Base-by-base conservation (phyloP, 1,139 yeast species). In the Trichomonascaceae sp. region DNA sequence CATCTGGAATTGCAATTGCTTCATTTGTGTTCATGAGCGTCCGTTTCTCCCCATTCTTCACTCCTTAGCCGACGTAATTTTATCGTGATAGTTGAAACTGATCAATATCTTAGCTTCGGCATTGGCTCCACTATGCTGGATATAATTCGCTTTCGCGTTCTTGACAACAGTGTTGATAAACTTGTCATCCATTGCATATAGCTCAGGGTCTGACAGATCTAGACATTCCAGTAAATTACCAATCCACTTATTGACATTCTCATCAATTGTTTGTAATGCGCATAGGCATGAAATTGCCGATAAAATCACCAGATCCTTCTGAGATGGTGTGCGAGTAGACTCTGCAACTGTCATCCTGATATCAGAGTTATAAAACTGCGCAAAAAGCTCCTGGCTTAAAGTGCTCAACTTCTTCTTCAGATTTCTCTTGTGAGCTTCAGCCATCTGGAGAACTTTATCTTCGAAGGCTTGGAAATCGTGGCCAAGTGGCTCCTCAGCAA, bases 41-140 rank as follows among this genome's bases (percentile, higher is more conserved):
- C n/a, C n/a, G n/a, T n/a, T n/a, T n/a, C n/a, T n/a, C n/a, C n/a
- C n/a, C n/a, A n/a, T n/a, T n/a, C n/a, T n/a, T 38, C 39, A 48
- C 22, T 24, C 39, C 50, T 39, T 48, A 19, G 50, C 38, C 24
- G 50, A 48, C 36, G 43, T 48, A 32, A 48, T 41, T 22, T 48
- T 48, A 19, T 48, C 50, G 36, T 48, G 50, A 32, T 50, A 50
- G 45, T 50, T 50, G 48, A 50, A 50, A n/a, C 38, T 50, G 48
- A 44, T 38, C 22, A 50, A 30, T 12, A 27, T 32, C 27, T 30
- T 41, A 5, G 51, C 12, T 15, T 24, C 18, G 2, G 44, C 45
- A 20, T 50, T 30, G 17, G 22, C 32, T 13, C 52, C 47, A 36
- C 47, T 45, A 13, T 50, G 41, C 22, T 44, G 20, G 22, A 48